These are phyloP conservation scores for Gracilaria domingensis DNA, from an alignment of 23 red algal species.

Conservation along the genomic window DNA sequence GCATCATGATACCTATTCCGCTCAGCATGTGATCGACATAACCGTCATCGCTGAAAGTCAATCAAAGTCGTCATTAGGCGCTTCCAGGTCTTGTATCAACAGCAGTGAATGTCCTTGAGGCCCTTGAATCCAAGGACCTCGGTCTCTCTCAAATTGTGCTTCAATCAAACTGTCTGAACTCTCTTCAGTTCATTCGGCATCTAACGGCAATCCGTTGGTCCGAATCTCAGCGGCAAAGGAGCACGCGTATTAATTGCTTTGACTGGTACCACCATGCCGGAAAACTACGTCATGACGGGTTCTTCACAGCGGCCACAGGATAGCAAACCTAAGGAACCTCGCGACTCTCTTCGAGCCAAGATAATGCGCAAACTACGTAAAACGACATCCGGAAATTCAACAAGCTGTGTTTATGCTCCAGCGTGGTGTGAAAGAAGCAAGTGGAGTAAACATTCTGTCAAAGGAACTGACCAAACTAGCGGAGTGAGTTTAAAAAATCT, in stretches of 20 bases:
- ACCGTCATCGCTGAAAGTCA: too few species aligned
- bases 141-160: too few species aligned
- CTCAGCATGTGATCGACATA: too few species aligned
- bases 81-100: too few species aligned
- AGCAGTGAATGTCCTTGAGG: too few species aligned
- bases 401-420: conserved; percentile 6
- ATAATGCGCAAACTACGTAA: conserved; percentile 31
- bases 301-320: neutral
- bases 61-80: too few species aligned
- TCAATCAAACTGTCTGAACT: too few species aligned
- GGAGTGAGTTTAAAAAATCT: neutral
- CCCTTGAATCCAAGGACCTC: too few species aligned
- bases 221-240: too few species aligned
- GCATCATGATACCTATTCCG: too few species aligned
- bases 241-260: neutral
- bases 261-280: neutral
- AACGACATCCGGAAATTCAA: conserved; percentile 7
- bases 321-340: neutral
- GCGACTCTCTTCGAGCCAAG: neutral
- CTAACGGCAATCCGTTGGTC: too few species aligned
- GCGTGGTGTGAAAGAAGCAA: conserved; percentile 28
- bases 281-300: neutral
- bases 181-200: too few species aligned
- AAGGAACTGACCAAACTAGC: neutral
- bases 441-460: neutral